A percentile compares a stretch with the other conserved stretches of the same genome.
Conservation (phyloP, 306 rosid genomes). For the Cicer cuneatum region DNA sequence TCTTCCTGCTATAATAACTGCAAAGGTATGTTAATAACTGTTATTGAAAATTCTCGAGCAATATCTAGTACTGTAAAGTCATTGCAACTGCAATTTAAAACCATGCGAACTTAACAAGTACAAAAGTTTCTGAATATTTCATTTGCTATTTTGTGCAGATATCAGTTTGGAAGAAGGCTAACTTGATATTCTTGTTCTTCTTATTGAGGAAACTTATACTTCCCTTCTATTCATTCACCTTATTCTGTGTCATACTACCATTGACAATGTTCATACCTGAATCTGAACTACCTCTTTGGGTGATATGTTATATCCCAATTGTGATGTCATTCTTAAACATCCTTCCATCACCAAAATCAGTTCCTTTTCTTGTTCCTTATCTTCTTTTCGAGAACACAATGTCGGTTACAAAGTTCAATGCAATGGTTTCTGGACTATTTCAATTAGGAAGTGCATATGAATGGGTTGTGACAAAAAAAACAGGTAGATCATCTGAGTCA, state of each 20-base stretch:
- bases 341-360: conserved; percentile 93
- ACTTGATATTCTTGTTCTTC: conserved; percentile 90
- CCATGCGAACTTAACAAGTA: background rate
- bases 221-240: conserved; percentile 97
- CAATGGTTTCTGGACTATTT: conserved; percentile 95
- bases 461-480: conserved; percentile 98
- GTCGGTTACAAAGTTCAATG: conserved; percentile 99
- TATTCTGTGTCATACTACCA: conserved; percentile 92
- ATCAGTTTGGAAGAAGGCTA: conserved; percentile 81
- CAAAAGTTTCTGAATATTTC: background rate
- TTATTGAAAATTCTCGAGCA: too few relatives aligned
- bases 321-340: conserved; percentile 91
- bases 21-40: conserved; percentile 60
- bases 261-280: conserved; percentile 97
- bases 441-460: conserved; percentile 97
- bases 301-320: conserved; percentile 89
- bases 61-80: too few relatives aligned
- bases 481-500: conserved; percentile 93
- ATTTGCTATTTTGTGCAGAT: conserved; percentile 64
- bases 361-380: conserved; percentile 92
- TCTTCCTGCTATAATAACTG: conserved; percentile 78
- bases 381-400: conserved; percentile 97
- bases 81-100: background rate
- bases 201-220: conserved; percentile 90
- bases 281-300: conserved; percentile 96